Evolutionary conservation across 2,329 filamentous ascomycete genomes (phyloP).

Genomic region (Lizonia empirigonia): DNA sequence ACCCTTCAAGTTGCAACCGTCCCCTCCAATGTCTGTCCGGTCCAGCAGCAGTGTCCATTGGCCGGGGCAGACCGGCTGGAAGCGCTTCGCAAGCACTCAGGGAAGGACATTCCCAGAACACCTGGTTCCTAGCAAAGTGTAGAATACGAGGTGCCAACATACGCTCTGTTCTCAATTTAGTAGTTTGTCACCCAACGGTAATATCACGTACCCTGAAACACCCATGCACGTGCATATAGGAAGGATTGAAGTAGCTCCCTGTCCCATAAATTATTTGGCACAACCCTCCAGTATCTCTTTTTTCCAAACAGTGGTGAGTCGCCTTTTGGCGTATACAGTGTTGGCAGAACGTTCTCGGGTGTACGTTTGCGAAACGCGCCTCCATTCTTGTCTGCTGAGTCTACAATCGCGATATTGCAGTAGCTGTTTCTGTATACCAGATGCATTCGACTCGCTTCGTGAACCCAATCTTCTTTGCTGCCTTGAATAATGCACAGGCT

Average conservation of each 20-base stretch:
- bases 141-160: conserved; percentile 36
- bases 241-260: conserved; percentile 21
- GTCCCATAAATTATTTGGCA: conserved; percentile 30
- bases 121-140: conserved; percentile 31
- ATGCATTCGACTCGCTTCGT: conserved; percentile 33
- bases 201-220: conserved; percentile 35
- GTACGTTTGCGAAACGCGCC: conserved; percentile 31
- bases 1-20: conserved; percentile 22
- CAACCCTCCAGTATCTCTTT: conserved; percentile 25
- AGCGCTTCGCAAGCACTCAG: conserved; percentile 34
- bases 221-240: conserved; percentile 35
- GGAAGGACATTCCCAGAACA: conserved; percentile 38
- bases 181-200: neutral
- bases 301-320: conserved; percentile 19
- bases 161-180: conserved; percentile 23
- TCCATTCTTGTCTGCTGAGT: conserved; percentile 23
- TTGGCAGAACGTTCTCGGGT: conserved; percentile 20
- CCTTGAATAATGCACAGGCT: conserved; percentile 30
- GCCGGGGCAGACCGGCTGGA: conserved; percentile 26
- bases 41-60: conserved; percentile 23
- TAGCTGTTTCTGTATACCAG: conserved; percentile 36
- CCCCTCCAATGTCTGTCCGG: conserved; percentile 36
- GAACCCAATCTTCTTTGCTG: conserved; percentile 22
- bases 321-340: conserved; percentile 13
- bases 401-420: conserved; percentile 38